These are phyloP conservation scores for Polychaeton citri DNA, from an alignment of 2,329 filamentous ascomycete genomes.

Conservation along the genomic window DNA sequence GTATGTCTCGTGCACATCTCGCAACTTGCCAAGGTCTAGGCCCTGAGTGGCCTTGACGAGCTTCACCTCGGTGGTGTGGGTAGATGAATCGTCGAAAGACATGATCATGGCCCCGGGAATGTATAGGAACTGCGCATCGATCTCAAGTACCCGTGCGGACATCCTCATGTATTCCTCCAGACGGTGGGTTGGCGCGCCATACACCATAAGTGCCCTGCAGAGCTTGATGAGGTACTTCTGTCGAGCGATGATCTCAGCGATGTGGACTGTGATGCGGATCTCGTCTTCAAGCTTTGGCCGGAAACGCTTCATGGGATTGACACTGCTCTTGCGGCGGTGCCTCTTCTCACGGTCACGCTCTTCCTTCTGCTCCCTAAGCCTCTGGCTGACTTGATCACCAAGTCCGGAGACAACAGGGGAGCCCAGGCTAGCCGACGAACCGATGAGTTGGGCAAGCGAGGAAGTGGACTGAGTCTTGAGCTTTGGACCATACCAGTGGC, in stretches of 20 bases:
- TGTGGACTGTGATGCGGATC: conserved; percentile 46
- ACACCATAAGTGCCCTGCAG: conserved; percentile 77
- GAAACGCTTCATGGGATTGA: conserved; percentile 4
- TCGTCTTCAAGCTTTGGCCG: conserved; percentile 34
- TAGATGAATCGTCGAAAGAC: conserved; percentile 63
- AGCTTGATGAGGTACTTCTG: conserved; percentile 76
- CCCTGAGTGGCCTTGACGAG: conserved; percentile 56
- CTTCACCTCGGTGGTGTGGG: conserved; percentile 70
- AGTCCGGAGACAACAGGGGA: conserved; percentile 27
- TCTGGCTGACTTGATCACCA: conserved; percentile 28
- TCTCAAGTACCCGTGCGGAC: conserved; percentile 77
- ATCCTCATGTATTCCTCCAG: conserved; percentile 86
- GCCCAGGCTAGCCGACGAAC: conserved; percentile 30
- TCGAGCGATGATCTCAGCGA: conserved; percentile 58
- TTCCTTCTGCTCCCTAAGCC: conserved; percentile 24
- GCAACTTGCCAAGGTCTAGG: conserved; percentile 59
- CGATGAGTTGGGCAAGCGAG: conserved; percentile 31
- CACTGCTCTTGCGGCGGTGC: conserved; percentile 16
- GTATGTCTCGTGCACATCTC: conserved; percentile 64
- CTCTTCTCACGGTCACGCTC: conserved; percentile 24
- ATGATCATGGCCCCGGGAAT: conserved; percentile 90
- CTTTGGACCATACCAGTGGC: conserved; percentile 24
- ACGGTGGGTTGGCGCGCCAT: conserved; percentile 80
- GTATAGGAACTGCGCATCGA: conserved; percentile 81
- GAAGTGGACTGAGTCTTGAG: conserved; percentile 23